phyloP scores from a whole-genome alignment of 2,329 filamentous ascomycete species.

The Botryotinia globosa region DNA sequence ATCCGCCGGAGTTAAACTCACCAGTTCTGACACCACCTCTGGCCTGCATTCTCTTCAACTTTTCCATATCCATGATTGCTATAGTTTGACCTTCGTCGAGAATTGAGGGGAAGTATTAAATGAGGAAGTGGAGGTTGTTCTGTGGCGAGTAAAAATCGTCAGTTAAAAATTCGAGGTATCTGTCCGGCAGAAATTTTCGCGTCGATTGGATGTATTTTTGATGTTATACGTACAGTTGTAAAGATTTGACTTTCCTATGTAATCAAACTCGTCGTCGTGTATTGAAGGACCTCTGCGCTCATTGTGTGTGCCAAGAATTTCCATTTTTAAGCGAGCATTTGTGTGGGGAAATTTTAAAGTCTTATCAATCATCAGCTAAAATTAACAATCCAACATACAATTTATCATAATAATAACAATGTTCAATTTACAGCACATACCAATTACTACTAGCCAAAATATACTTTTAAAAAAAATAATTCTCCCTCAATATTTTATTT shows the following conservation, averaged over 20 bases:
- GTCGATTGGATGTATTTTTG: not conserved
- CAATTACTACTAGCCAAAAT: no score
- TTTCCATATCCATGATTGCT: constrained; percentile 62
- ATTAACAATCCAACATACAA: not conserved
- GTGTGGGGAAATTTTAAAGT: constrained; percentile 21
- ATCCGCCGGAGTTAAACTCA: constrained; percentile 6
- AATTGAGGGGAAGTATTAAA: constrained; percentile 25
- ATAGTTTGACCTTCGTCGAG: constrained; percentile 34
- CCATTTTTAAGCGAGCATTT: constrained; percentile 28
- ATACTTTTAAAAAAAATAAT: no score
- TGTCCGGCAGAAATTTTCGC: no score
- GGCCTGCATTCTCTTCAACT: constrained; percentile 64
- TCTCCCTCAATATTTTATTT: no score
- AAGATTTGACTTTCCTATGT: constrained; percentile 23
- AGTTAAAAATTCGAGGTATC: not conserved
- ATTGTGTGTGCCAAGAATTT: constrained; percentile 34
- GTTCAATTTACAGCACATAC: no score
- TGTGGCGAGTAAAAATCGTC: constrained; percentile 16
- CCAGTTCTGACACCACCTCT: constrained; percentile 41
- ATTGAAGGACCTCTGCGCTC: constrained; percentile 24
- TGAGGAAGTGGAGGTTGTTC: constrained; percentile 21
- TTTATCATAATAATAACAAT: not conserved
- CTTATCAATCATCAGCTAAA: not conserved
- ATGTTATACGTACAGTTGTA: constrained; percentile 24
- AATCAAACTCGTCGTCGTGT: constrained; percentile 25